Evolutionary conservation across 2,329 filamentous ascomycete genomes (phyloP), one percentile per base, ranked within the genome.

Genomic region (Penicillium sp.): DNA sequence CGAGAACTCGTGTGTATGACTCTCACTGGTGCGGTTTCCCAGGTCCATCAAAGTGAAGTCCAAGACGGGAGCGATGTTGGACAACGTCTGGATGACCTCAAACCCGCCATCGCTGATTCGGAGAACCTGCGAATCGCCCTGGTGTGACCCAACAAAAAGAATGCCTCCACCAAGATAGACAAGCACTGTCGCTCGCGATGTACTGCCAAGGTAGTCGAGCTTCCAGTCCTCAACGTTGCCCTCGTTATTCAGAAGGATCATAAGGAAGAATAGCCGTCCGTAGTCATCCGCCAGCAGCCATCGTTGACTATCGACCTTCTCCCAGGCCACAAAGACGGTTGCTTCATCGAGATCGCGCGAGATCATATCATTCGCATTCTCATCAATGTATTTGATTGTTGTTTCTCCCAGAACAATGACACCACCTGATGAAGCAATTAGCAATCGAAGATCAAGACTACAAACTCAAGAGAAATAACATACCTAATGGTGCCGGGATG

Each of bases 1-100:
- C 0, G 90, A 95, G 62, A 95, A 98, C 52, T 93, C 87, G 60
- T 93, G 94, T 3, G 85, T 86, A 14, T 88, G 84, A 7, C 77
- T 81, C 53, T 93, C 86, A 18, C 85, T 85, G 49, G 87, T 84
- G 46, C 88, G 78, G 57, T 89, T 90, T 0, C 90, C 91, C 77
- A 97, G 86, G 61, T 97, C 93, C 89, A 97, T 95, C 13, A 98
- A 82, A 1, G 87, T 85, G 58, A 98, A 96, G 64, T 98, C 93
- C 31, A 97, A 72, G 34, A 98, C 87, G 0, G 93, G 93, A 0
- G 87, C 89, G 58, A 97, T 88, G 62, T 95, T 98, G 3, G 80
- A 74, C 46, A 94, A 76, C 0, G 81, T 85, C 62, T 95, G 89
- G 8, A 93, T 67, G 4, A 90, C 68, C 39, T 84, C 75, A 49